A percentile compares a stretch with the other conserved stretches of the same genome.
Conservation (phyloP, 257 asterid species). For the Solanum appendiculatum region DNA sequence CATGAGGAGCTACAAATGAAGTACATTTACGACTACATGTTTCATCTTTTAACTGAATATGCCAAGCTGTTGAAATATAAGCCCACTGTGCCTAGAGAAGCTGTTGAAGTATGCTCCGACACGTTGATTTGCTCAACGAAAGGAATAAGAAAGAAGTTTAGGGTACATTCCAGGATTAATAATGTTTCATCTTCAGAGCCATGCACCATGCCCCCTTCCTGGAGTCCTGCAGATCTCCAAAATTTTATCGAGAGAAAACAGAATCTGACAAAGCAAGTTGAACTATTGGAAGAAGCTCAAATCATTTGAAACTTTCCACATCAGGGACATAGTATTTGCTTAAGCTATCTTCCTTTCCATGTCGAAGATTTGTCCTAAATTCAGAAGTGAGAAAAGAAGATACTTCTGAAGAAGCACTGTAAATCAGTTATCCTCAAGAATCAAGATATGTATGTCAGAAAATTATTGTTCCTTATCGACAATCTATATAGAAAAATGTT, state of each 20-base stretch:
- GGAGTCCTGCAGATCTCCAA: constrained; percentile 14
- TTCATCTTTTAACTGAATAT: constrained; percentile 62
- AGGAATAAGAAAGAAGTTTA: constrained; percentile 48
- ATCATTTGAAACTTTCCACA: not conserved
- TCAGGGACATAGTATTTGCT: not conserved
- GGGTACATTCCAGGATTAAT: constrained; percentile 43
- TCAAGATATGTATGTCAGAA: not conserved
- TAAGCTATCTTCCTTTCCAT: not conserved
- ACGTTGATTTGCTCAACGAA: constrained; percentile 42
- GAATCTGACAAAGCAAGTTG: constrained; percentile 32
- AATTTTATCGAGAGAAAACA: constrained; percentile 29
- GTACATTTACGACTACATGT: constrained; percentile 62
- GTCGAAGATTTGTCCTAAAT: not conserved
- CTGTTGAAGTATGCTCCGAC: constrained; percentile 57
- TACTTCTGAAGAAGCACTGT: not conserved
- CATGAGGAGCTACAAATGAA: constrained; percentile 55
- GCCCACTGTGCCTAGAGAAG: constrained; percentile 58
- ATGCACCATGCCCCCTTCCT: constrained; percentile 41
- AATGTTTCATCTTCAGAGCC: constrained; percentile 38
- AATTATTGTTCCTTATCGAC: not conserved
- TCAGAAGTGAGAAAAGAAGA: not conserved
- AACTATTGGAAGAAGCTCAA: constrained; percentile 15
- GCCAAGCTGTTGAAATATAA: constrained; percentile 60
- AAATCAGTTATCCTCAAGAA: not conserved
- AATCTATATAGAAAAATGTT: not conserved